Base-by-base conservation (phyloP, 2,329 filamentous ascomycete genomes). In the Curvularia hawaiiensis region DNA sequence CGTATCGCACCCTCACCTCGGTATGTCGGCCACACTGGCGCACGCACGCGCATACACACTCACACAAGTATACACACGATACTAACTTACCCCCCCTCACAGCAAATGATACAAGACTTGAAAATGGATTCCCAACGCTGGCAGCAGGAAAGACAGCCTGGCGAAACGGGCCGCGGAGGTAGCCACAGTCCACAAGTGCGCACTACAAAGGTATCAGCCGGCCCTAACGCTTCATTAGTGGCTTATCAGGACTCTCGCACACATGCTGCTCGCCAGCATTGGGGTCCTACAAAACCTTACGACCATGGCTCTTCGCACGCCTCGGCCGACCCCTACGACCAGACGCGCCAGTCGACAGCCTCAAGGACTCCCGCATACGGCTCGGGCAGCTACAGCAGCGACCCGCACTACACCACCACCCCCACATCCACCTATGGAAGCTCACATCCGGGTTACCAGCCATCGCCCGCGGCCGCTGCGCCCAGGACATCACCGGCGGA, bases 61-160 rank as follows among this genome's bases (percentile, higher is more conserved):
- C 22, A 43, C 12, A 41, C 18, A 20, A 18, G 9, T 22, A 11
- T 6, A 38, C n/a, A 39, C 49, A 52, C 35, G 35, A 50, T 33
- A 61, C 70, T 72, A 61, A 72, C 70, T 26, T 26, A n/a, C 1
- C 54, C 43, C 54, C 43, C 33, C 14, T 14, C 5, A 49, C 44
- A 75, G 80, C 78, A 79, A 68, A 82, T 82, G 80, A 79, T 82
- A 58, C 73, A 77, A 65, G 80, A 83, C 64, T 67, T 83, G 68
- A 78, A 78, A 63, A 66, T 75, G 70, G 80, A 82, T 58, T 81
- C 80, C 48, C 75, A 75, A 59, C 76, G 78, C 60, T 82, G 79
- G 80, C 71, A 69, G 51, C 63, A 71, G 44, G 71, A 75, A 51
- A 67, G 67, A 39, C 69, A 68, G 60, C 70, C 71, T 59, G 66